A percentile compares a stretch with the other conserved stretches of the same genome.
These are phyloP conservation scores for Lepidopterella palustris DNA, from an alignment of 495 filamentous ascomycete genomes.

Conservation along the genomic window DNA sequence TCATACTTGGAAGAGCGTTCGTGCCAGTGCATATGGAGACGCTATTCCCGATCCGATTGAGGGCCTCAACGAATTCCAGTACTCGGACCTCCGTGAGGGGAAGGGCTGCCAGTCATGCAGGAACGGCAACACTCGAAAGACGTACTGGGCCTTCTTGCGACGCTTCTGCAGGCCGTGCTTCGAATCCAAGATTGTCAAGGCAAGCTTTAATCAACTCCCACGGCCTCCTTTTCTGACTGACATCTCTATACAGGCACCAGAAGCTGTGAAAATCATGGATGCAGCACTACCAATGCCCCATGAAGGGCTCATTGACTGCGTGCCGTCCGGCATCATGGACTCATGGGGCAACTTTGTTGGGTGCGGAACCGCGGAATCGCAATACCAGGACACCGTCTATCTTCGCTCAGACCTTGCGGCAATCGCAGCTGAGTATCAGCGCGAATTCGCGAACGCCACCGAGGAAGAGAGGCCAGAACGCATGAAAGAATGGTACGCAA, in stretches of 20 bases:
- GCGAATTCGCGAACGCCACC: slow-evolving; percentile 7
- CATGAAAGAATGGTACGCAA: slow-evolving; percentile 15
- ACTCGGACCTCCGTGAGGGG: slow-evolving; percentile 31
- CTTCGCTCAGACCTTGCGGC: slow-evolving; percentile 13
- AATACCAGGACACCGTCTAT: slow-evolving; percentile 13
- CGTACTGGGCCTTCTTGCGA: slow-evolving; percentile 33
- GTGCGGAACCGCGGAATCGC: slow-evolving; percentile 11
- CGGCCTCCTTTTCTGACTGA: neutral
- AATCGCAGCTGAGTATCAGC: slow-evolving; percentile 10
- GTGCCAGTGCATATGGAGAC: no score
- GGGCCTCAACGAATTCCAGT: slow-evolving; percentile 31
- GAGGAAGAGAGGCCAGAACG: slow-evolving; percentile 8
- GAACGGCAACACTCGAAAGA: slow-evolving; percentile 24
- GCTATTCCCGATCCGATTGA: neutral
- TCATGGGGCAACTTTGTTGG: slow-evolving; percentile 28
- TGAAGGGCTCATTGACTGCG: slow-evolving; percentile 21
- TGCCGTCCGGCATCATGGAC: slow-evolving; percentile 23
- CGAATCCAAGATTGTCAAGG: slow-evolving; percentile 25
- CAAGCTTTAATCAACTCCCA: neutral
- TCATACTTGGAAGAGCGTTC: no score
- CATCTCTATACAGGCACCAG: neutral
- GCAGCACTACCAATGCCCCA: neutral
- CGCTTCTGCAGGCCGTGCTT: slow-evolving; percentile 34
- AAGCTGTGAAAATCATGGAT: slow-evolving; percentile 7
- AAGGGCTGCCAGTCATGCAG: slow-evolving; percentile 31